Conservation (phyloP, 352 stramenopile species). For the Porosira glacialis region DNA sequence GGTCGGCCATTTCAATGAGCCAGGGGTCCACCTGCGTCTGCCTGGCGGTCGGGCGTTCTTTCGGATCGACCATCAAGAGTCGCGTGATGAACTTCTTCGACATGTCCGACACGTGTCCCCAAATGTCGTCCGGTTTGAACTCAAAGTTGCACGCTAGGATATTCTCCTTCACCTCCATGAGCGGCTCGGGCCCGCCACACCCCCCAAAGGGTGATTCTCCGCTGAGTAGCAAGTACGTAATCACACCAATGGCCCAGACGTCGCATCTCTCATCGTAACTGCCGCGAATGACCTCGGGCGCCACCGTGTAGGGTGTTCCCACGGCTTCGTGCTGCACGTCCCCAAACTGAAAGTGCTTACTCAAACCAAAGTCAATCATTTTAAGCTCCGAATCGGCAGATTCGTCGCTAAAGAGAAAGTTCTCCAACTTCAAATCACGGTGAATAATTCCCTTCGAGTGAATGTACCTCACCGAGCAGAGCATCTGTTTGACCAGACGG, state of each 20-base stretch:
- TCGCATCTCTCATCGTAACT: constrained; percentile 90
- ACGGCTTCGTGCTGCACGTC: constrained; percentile 19
- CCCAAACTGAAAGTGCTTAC: background rate
- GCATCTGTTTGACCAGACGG: constrained; percentile 93
- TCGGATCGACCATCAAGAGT: constrained; percentile 5
- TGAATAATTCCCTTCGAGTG: constrained; percentile 94
- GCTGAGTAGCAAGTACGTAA: constrained; percentile 92
- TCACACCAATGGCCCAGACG: constrained; percentile 93
- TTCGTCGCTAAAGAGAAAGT: constrained; percentile 88
- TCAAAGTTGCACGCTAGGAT: background rate
- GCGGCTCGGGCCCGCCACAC: background rate
- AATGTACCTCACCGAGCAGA: constrained; percentile 94
- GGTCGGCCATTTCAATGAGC: too few species aligned
- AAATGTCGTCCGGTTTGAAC: constrained; percentile 1
- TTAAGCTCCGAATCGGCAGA: constrained; percentile 89
- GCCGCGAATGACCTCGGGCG: constrained; percentile 90
- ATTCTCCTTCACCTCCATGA: background rate
- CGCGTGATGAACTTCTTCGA: constrained; percentile 5
- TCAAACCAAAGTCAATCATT: constrained; percentile 97
- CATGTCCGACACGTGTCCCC: background rate
- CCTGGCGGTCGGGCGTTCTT: background rate
- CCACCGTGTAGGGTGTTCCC: constrained; percentile 79
- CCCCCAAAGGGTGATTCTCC: constrained; percentile 92
- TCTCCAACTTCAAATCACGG: constrained; percentile 97
- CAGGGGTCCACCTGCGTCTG: constrained; percentile 5